These are phyloP conservation scores for Colletotrichum cordylinicola DNA, from an alignment of 2,329 filamentous ascomycete species.

Conservation along the genomic window DNA sequence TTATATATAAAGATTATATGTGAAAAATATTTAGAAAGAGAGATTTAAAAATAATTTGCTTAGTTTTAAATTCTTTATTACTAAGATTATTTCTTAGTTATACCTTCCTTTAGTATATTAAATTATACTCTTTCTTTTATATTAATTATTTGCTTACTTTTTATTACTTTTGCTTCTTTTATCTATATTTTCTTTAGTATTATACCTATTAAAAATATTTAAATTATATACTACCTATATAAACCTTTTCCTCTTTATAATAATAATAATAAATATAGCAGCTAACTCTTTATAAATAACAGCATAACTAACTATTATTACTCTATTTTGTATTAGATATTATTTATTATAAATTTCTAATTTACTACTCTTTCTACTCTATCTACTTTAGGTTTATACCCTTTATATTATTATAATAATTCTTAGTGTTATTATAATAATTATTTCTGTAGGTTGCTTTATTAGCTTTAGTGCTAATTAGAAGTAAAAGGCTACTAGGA, in stretches of 20 bases:
- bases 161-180: too few relatives aligned
- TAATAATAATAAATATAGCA: not conserved
- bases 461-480: not conserved
- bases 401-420: too few relatives aligned
- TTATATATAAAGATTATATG: too few relatives aligned
- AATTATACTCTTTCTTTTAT: too few relatives aligned
- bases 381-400: not conserved
- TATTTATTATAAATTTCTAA: not conserved
- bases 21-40: too few relatives aligned
- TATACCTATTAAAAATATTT: too few relatives aligned
- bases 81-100: too few relatives aligned
- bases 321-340: not conserved
- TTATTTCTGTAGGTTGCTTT: not conserved
- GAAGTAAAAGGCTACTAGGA: not conserved
- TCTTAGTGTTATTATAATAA: not conserved
- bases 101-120: too few relatives aligned
- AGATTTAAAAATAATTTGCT: too few relatives aligned
- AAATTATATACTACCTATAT: not conserved
- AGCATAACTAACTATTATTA: not conserved
- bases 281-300: not conserved
- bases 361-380: not conserved
- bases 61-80: too few relatives aligned
- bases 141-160: too few relatives aligned
- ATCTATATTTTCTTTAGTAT: too few relatives aligned
- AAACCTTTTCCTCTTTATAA: not conserved